phyloP scores from a whole-genome alignment of 495 filamentous ascomycete species.

The Endocarpon pusillum region DNA sequence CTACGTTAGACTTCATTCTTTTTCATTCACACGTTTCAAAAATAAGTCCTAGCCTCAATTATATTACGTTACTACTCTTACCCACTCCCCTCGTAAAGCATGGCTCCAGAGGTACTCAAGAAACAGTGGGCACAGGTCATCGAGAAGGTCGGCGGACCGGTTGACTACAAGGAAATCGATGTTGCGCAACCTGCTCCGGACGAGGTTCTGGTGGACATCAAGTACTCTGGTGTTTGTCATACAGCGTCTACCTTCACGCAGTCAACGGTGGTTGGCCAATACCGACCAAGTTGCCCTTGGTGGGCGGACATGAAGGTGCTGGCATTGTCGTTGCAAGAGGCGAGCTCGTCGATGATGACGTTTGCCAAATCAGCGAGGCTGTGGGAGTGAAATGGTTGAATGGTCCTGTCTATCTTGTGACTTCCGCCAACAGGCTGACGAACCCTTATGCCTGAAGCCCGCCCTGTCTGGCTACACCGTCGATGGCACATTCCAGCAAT shows the following conservation, averaged over 20 bases:
- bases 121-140: conserved; percentile 80
- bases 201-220: conserved; percentile 81
- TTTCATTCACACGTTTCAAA: too few species aligned
- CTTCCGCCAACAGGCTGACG: conserved; percentile 51
- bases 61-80: too few species aligned
- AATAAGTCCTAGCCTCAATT: too few species aligned
- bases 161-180: conserved; percentile 66
- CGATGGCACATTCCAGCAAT: conserved; percentile 87
- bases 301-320: conserved; percentile 89
- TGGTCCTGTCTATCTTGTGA: conserved; percentile 54
- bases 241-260: conserved; percentile 74
- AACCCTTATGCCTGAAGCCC: conserved; percentile 51
- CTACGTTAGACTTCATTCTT: too few species aligned
- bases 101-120: conserved; percentile 34
- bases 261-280: conserved; percentile 83
- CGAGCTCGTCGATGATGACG: conserved; percentile 48
- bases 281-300: conserved; percentile 57
- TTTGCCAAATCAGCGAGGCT: conserved; percentile 51
- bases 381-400: conserved; percentile 78
- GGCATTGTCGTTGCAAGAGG: conserved; percentile 72
- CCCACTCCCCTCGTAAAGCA: too few species aligned
- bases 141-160: conserved; percentile 55
- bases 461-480: conserved; percentile 68
- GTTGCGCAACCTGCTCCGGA: conserved; percentile 65
- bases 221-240: conserved; percentile 87